Evolutionary conservation across 2,329 filamentous ascomycete species (phyloP).

Genomic region (Diaporthe nobilis): DNA sequence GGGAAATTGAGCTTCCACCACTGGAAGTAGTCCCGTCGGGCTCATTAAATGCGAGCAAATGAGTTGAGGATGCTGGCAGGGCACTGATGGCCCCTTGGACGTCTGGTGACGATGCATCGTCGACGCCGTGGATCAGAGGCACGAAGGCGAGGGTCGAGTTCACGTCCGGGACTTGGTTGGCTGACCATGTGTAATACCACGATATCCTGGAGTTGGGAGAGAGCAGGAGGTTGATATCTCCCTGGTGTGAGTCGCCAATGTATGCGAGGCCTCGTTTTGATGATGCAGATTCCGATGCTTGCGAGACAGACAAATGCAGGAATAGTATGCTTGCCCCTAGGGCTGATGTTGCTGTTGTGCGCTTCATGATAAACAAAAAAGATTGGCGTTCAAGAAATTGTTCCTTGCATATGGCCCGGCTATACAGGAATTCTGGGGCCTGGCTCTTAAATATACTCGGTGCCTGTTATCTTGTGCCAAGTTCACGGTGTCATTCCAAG

Average conservation of each 20-base stretch:
- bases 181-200: conserved; percentile 62
- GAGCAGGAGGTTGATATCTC: conserved; percentile 53
- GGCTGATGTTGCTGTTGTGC: conserved; percentile 23
- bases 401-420: neutral
- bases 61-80: conserved; percentile 53
- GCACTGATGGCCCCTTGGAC: conserved; percentile 47
- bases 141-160: conserved; percentile 52
- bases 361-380: conserved; percentile 18
- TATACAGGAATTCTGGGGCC: neutral
- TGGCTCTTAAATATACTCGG: conserved; percentile 1
- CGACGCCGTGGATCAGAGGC: conserved; percentile 55
- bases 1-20: conserved; percentile 56
- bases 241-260: conserved; percentile 43
- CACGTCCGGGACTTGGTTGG: conserved; percentile 47
- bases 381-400: neutral
- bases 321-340: conserved; percentile 4
- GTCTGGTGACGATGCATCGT: conserved; percentile 49
- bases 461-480: conserved; percentile 6
- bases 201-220: conserved; percentile 55
- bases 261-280: conserved; percentile 50
- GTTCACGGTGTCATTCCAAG: conserved; percentile 22
- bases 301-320: neutral
- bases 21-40: conserved; percentile 57
- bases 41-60: conserved; percentile 59
- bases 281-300: conserved; percentile 29